Conservation (phyloP, 2,329 filamentous ascomycete species). For the Phialophora chinensis region DNA sequence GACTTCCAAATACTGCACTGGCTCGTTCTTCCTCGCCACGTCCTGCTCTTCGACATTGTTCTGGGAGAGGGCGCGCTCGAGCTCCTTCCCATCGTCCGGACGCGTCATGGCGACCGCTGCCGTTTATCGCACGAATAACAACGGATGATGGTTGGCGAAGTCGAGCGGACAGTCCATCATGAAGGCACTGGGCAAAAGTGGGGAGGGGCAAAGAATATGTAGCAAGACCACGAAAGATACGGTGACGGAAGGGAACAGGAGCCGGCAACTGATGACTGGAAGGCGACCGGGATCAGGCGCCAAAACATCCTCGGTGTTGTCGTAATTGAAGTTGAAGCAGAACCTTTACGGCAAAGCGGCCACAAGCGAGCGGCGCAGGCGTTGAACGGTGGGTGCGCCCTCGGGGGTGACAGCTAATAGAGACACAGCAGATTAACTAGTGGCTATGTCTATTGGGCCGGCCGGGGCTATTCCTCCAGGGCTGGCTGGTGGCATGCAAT, state of each 20-base stretch:
- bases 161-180: conserved; percentile 23
- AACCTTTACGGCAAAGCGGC: conserved; percentile 29
- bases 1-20: conserved; percentile 33
- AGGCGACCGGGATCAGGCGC: conserved; percentile 26
- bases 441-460: conserved; percentile 4
- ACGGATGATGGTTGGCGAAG: neutral
- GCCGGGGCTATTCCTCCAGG: conserved; percentile 4
- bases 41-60: conserved; percentile 41
- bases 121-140: conserved; percentile 14
- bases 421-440: neutral
- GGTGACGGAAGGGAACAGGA: conserved; percentile 24
- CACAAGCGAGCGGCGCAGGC: conserved; percentile 12
- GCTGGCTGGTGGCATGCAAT: neutral
- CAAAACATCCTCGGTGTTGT: conserved; percentile 28
- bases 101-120: conserved; percentile 22
- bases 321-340: conserved; percentile 25
- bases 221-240: conserved; percentile 15
- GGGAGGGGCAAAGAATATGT: conserved; percentile 29
- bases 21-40: conserved; percentile 34
- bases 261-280: conserved; percentile 22
- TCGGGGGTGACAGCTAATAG: conserved; percentile 3
- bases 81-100: conserved; percentile 36
- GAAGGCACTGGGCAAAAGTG: conserved; percentile 11
- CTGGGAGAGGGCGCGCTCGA: conserved; percentile 34
- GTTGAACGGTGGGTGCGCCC: conserved; percentile 6